Evolutionary conservation across 2,329 filamentous ascomycete genomes (phyloP), one percentile per base, ranked within the genome.

Genomic region (Colletotrichum sp.): DNA sequence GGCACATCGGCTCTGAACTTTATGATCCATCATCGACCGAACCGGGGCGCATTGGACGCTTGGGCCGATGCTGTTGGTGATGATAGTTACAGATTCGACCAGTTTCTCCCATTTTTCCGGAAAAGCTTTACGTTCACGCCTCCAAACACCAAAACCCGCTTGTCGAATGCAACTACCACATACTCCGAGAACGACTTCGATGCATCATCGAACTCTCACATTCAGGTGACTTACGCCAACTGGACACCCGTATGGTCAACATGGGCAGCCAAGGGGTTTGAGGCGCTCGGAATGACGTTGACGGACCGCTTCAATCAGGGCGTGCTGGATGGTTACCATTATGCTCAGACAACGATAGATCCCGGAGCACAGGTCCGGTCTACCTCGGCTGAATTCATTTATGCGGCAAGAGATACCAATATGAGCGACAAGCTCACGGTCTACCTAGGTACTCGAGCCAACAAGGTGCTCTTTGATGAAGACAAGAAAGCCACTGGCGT

Each of bases 381-480:
- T 24, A 83, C 86, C 2, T 85, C 82, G 6, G 80, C 85, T 3
- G 80, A 86, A 68, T 80, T 84, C 6, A 82, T 84, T 0, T 88
- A 85, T 71, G 75, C 87, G 4, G 67, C 67, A 15, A 68, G 77
- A 3, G 71, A 77, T 1, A 82, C 80, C 7, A 78, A 79, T 7
- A 77, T 79, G 59, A 73, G 78, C 1, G 78, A 81, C 0, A 81
- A 84, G 13, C 81, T 89, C 5, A 85, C 81, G 5, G 80, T 89
- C 0, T 89, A 86, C 64, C 80, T 79, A 0, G 68, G 82, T 6
- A 88, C 87, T 0, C 80, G 86, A 6, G 89, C 85, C 4, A 85
- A 86, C 76, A 85, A 83, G 59, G 84, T 91, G 2, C 22, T 89
- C 0, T 90, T 90, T 60, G 79, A 87, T 60, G 52, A 52, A 75